Evolutionary conservation across 2,329 filamentous ascomycete genomes (phyloP), one percentile per base, ranked within the genome.

Genomic region (Penicillium sp.): DNA sequence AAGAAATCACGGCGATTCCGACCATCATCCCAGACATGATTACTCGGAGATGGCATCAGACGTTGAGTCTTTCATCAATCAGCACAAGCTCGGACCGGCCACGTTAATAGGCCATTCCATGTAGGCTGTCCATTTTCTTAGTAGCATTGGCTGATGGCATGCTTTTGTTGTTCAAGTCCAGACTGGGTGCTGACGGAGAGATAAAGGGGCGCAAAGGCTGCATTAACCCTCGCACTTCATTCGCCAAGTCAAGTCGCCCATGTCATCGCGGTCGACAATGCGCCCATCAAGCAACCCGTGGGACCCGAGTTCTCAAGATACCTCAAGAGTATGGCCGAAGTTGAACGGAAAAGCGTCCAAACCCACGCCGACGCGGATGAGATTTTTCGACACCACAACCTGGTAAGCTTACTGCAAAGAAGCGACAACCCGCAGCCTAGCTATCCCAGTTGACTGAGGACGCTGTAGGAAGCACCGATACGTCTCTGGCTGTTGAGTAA

Each of bases 1-100:
- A 27, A 82, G 90, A 60, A 96, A 96, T 66, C 90, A 96, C 72
- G 90, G 90, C 61, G 86, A 94, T 43, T 93, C 88, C 1, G 86
- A 87, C 0, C 90, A 95, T 66, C 57, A 61, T 27, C 52, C 47
- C 0, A 50, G 48, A 18, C 58, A 61, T 25, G 46, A 54, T 33
- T 61, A 61, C 32, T 49, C 47, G 46, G 57, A 59, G 34, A 52
- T 61, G 46, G 57, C 58, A n/a, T 48, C 54, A 24, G 58, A 61
- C 29, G 55, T 61, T 37, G 52, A 57, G 32, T 43, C 36, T 3
- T 61, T 61, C 24, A 57, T 61, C 24, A 38, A 47, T 26, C 46
- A 47, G 3, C 55, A 59, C 36, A 9, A 36, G 13, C 42, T 61
- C 12, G 41, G 45, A 13, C 29, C 33, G 24, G 41, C 54, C 27